Conservation (phyloP, 345 rosid genomes). For the Hypericum androsaemum region DNA sequence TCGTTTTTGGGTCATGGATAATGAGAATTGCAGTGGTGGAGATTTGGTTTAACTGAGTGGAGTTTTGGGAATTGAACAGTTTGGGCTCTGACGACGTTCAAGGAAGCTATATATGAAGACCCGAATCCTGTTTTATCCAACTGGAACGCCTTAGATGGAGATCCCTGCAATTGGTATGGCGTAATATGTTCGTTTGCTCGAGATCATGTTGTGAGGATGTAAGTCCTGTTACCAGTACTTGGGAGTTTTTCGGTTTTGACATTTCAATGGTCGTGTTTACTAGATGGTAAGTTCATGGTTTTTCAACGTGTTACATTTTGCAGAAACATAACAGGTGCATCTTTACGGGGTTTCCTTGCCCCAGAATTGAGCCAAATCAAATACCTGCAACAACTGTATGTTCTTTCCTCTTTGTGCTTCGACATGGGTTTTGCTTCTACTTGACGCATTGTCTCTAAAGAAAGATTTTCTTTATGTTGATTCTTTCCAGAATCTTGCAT, state of each 20-base stretch:
- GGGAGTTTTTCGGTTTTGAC: not conserved
- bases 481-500: conserved; percentile 54
- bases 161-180: conserved; percentile 88
- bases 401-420: conserved; percentile 1
- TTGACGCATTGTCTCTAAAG: conserved; percentile 1
- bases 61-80: conserved; percentile 28
- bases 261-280: conserved; percentile 5
- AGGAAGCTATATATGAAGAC: conserved; percentile 85
- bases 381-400: conserved; percentile 70
- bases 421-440: not conserved
- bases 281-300: not conserved
- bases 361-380: conserved; percentile 70
- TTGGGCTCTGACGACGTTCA: conserved; percentile 61
- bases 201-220: conserved; percentile 81
- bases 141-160: conserved; percentile 71
- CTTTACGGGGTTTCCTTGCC: conserved; percentile 73
- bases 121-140: conserved; percentile 62
- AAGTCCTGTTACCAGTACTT: conserved; percentile 16
- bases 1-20: not conserved
- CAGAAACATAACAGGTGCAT: conserved; percentile 69
- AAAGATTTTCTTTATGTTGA: conserved; percentile 10
- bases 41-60: conserved; percentile 16
- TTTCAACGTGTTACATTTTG: conserved; percentile 12
- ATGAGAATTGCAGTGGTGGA: not conserved
- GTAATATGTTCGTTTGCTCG: conserved; percentile 42